phyloP scores from a whole-genome alignment of 371 early-diverging fungal species.

The Scutellospora calospora region DNA sequence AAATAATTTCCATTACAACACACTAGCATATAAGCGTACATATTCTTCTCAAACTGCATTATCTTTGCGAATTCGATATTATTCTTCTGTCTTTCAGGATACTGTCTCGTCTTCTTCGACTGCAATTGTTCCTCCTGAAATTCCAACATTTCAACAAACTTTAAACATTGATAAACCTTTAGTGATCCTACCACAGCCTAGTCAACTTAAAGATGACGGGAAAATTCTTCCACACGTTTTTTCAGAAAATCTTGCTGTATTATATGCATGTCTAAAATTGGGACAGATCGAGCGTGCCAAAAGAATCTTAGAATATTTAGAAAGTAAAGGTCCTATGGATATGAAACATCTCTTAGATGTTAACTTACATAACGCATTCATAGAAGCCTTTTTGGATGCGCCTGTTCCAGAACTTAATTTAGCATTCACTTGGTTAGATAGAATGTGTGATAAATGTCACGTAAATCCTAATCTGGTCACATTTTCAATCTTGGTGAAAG shows the following conservation, averaged over 20 bases:
- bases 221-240: slow-evolving; percentile 18
- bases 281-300: slow-evolving; percentile 84
- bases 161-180: slow-evolving; percentile 20
- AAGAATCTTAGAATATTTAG: slow-evolving; percentile 73
- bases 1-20: no score
- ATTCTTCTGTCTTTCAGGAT: background rate
- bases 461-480: slow-evolving; percentile 72
- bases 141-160: background rate
- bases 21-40: no score
- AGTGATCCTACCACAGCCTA: slow-evolving; percentile 15
- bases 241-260: slow-evolving; percentile 59
- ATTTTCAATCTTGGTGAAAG: slow-evolving; percentile 80
- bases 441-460: slow-evolving; percentile 56
- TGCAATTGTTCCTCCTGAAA: slow-evolving; percentile 8
- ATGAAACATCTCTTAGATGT: slow-evolving; percentile 77
- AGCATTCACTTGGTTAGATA: slow-evolving; percentile 82
- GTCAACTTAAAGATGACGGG: background rate
- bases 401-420: slow-evolving; percentile 61
- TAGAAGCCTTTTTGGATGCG: slow-evolving; percentile 75
- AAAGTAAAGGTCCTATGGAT: slow-evolving; percentile 69
- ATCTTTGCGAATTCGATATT: no score
- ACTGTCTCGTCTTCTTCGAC: background rate
- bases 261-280: slow-evolving; percentile 80
- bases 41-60: no score
- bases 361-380: slow-evolving; percentile 83